phyloP scores from a whole-genome alignment of 805 yeast species.

The Starmerella khaoyaiensis region DNA sequence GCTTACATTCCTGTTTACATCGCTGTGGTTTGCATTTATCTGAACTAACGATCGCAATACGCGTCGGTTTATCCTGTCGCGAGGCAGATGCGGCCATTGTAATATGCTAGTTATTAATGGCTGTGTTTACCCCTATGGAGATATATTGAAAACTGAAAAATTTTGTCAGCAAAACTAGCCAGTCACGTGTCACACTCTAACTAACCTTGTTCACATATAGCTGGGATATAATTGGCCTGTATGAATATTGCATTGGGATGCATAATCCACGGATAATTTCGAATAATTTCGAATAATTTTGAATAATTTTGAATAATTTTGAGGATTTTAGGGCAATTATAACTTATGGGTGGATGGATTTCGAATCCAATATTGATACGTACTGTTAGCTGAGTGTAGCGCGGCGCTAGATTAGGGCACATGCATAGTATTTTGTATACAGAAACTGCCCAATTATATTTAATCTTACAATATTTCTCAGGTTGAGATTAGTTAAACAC shows the following conservation, averaged over 20 bases:
- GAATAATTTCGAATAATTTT: slow-evolving; percentile 16
- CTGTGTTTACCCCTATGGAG: neutral
- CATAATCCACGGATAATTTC: no score
- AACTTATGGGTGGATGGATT: no score
- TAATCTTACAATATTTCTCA: no score
- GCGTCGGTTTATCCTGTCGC: slow-evolving; percentile 16
- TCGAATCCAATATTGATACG: no score
- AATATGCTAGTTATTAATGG: neutral
- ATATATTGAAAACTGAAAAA: neutral
- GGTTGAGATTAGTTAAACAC: no score
- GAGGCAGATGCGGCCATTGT: slow-evolving; percentile 5
- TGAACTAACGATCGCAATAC: slow-evolving; percentile 90
- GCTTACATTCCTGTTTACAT: slow-evolving; percentile 96
- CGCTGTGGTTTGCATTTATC: slow-evolving; percentile 97
- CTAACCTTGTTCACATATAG: slow-evolving; percentile 1
- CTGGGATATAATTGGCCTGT: no score
- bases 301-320: slow-evolving; percentile 17
- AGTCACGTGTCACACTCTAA: neutral
- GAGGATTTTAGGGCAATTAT: no score
- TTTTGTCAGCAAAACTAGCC: neutral
- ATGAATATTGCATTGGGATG: no score
- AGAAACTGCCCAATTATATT: no score
- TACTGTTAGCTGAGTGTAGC: no score
- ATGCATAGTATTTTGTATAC: no score
- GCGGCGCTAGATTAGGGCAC: no score